Evolutionary conservation across 805 yeast genomes (phyloP), one percentile per base, ranked within the genome.

Genomic region (Ogataea haglerorum): DNA sequence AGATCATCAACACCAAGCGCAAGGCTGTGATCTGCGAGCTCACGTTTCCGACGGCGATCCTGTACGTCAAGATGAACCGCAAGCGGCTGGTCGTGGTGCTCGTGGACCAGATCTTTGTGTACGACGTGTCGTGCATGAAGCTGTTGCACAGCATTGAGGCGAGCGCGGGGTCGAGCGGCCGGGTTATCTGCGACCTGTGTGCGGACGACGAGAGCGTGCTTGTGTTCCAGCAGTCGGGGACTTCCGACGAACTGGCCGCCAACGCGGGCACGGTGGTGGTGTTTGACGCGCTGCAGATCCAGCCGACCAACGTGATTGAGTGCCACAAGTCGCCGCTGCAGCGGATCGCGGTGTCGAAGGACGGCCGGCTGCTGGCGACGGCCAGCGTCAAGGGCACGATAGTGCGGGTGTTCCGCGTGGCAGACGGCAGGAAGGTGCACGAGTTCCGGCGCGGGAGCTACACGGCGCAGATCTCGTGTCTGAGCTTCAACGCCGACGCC

Each of bases 301-400:
- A 80, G 44, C 96, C 96, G 0, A 57, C 89, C 23, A 85, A 86
- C 44, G 82, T 86, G 1, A 76, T 91, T 4, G 86, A 83, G 54
- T 96, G 96, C 1, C 98, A 93, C 62, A 85, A 84, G 54, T 69
- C 89, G 0, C 80, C 85, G 1, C 58, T 91, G 30, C 84, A 89
- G 3, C 72, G 79, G 2, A 61, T 89, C 34, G 67, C 83, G 1
- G 59, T 93, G 13, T 85, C 88, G 36, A 69, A 70, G 23, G 90
- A 85, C 53, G 97, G 97, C 0, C 69, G 77, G 2, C 66, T 86
- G 48, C 69, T 91, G 32, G 96, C 97, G 0, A 86, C 97, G 0
- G 88, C 96, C 5, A 86, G 96, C 0, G 78, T 74, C 25, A 86
- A 87, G 56, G 99, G 99, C 2, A 93, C 98, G 0, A 79, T 93